phyloP scores from a whole-genome alignment of 228 moss, liverwort and hornwort genomes.

The Sphagnum fallax region DNA sequence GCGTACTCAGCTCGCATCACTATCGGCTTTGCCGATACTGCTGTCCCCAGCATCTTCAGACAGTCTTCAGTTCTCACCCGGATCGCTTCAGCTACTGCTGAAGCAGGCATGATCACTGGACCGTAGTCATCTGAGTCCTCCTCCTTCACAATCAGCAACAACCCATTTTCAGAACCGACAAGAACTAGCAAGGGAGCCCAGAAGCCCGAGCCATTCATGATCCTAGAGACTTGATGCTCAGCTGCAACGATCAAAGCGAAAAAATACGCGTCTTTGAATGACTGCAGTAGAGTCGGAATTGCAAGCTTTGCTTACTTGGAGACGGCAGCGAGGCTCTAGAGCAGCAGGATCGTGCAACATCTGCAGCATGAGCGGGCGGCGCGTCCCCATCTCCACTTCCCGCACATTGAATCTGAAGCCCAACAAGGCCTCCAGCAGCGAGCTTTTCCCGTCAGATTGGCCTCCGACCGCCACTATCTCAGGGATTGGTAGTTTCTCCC shows the following conservation, averaged over 20 bases:
- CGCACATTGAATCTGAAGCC: conserved; percentile 72
- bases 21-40: conserved; percentile 76
- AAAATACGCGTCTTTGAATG: too few species aligned
- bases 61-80: conserved; percentile 59
- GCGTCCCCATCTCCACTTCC: conserved; percentile 88
- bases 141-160: conserved; percentile 21
- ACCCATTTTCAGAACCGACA: too few species aligned
- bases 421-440: conserved; percentile 70
- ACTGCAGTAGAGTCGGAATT: too few species aligned
- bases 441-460: conserved; percentile 86
- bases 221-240: too few species aligned
- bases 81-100: conserved; percentile 63
- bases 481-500: conserved; percentile 68
- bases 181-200: too few species aligned
- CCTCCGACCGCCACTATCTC: conserved; percentile 82
- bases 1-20: conserved; percentile 94
- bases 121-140: conserved; percentile 83
- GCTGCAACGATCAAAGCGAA: too few species aligned
- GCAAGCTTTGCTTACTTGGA: conserved; percentile 32
- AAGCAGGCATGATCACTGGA: conserved; percentile 52
- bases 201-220: too few species aligned
- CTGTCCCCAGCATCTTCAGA: conserved; percentile 59
- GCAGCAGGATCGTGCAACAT: conserved; percentile 75
- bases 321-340: conserved; percentile 70
- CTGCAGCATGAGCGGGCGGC: conserved; percentile 77